Base-by-base conservation (phyloP, 148 eudicot genomes). In the Tetragonia tetragonoides region DNA sequence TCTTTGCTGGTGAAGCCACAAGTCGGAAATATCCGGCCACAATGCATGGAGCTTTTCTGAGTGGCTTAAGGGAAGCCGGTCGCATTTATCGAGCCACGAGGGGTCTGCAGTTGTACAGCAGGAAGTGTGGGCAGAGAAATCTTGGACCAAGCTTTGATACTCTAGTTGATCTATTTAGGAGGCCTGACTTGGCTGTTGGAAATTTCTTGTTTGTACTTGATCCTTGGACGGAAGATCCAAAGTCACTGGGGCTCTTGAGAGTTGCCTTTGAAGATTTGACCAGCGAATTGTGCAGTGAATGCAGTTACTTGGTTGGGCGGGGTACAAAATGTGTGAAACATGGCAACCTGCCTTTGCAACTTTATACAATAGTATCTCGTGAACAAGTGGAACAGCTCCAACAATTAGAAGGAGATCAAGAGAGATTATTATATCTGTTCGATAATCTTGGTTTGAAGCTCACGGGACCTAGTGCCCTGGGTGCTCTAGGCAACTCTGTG, bases 31-130 rank as follows among this genome's bases (percentile, higher is more conserved):
- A 92, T 74, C 98, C 95, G 18, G 98, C 97, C 74, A 94, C 90
- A 62, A 94, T 94, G 98, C 98, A 94, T n/a, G 98, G 98, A 73
- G 98, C 98, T 37, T 90, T 88, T 78, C 75, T 92, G 72, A 92
- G 95, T 82, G 97, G 98, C 63, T 85, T 92, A 77, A 86, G 98
- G 83, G 98, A 92, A 83, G 98, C 98, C 77, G 89, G 94, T 63
- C 79, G 82, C 70, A 94, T 94, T 80, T 81, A 84, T 42, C 87
- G 80, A 75, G 71, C 83, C 71, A 83, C 86, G 7, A 84, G 81
- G 82, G 68, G 77, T 75, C 68, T 56, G 56, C 93, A 83, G 77
- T 70, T 47, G 70, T 61, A 85, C 75, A 86, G 82, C 42, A 83
- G 73, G 78, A 94, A 82, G 79, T 68, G 11, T 66, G 79, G 81